phyloP scores from a whole-genome alignment of 2,329 filamentous ascomycete genomes.

The Cephalotrichum gorgonifer region DNA sequence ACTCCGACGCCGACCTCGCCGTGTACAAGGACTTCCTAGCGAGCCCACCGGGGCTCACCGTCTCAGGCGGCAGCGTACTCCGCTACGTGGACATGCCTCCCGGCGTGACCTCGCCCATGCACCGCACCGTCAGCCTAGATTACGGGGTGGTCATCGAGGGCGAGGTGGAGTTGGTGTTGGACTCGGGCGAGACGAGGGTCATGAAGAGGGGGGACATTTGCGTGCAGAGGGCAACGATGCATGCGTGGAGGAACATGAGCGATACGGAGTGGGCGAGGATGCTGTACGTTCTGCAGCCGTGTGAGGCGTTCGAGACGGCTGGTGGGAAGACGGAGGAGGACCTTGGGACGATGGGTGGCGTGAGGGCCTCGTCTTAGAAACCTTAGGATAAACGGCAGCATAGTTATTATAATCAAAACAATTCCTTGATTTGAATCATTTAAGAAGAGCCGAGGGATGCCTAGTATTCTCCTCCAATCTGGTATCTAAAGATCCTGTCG shows the following conservation, averaged over 20 bases:
- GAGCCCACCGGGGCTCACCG: conserved; percentile 19
- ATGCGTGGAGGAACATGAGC: conserved; percentile 40
- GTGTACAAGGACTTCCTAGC: conserved; percentile 21
- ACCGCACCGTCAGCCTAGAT: conserved; percentile 44
- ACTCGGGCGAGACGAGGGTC: conserved; percentile 33
- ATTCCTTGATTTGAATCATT: not conserved
- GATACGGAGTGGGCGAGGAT: conserved; percentile 30
- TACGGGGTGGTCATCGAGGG: conserved; percentile 46
- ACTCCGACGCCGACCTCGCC: conserved; percentile 26
- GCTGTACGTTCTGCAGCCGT: conserved; percentile 12
- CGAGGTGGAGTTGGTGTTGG: conserved; percentile 38
- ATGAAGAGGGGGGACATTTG: conserved; percentile 41
- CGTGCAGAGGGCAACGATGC: conserved; percentile 46
- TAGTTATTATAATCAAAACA: not conserved
- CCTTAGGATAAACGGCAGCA: too few species aligned
- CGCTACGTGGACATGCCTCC: conserved; percentile 38
- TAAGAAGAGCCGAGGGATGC: not conserved
- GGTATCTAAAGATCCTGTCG: conserved; percentile 36
- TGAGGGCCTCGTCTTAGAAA: conserved; percentile 11
- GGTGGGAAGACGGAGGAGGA: conserved; percentile 20
- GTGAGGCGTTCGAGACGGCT: conserved; percentile 6
- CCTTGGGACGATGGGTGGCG: conserved; percentile 17
- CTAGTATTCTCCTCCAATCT: conserved; percentile 42
- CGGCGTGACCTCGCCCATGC: conserved; percentile 28
- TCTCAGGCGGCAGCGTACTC: conserved; percentile 28